A percentile compares a stretch with the other conserved stretches of the same genome.
Evolutionary conservation across 192 early-diverging fungal species (phyloP).

Genomic region (Podila horticola): DNA sequence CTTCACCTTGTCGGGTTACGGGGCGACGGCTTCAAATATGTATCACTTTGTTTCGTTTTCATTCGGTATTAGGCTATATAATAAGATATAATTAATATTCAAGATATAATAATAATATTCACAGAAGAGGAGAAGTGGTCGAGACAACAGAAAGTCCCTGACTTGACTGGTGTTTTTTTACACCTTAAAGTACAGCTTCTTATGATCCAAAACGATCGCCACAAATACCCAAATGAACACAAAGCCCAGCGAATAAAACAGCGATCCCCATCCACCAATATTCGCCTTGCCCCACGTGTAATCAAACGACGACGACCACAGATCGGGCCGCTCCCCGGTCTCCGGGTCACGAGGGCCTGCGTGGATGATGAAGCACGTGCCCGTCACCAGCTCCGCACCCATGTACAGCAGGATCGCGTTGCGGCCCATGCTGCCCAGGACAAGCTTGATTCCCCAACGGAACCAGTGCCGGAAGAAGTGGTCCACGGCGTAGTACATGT

Average conservation of each 20-base stretch:
- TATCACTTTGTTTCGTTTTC: too few relatives aligned
- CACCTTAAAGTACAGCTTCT: constrained; percentile 52
- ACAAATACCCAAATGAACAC: constrained; percentile 20
- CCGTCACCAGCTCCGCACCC: constrained; percentile 42
- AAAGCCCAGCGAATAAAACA: constrained; percentile 44
- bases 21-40: too few relatives aligned
- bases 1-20: too few relatives aligned
- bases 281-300: constrained; percentile 37
- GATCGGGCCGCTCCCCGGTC: constrained; percentile 13
- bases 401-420: constrained; percentile 64
- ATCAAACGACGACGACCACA: constrained; percentile 16
- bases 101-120: too few relatives aligned
- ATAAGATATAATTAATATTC: too few relatives aligned
- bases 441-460: constrained; percentile 16
- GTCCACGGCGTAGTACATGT: constrained; percentile 23
- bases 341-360: constrained; percentile 20
- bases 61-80: too few relatives aligned
- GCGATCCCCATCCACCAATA: constrained; percentile 38
- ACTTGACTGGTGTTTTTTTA: neutral
- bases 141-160: too few relatives aligned
- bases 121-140: too few relatives aligned
- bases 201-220: constrained; percentile 49
- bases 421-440: constrained; percentile 55
- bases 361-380: constrained; percentile 40
- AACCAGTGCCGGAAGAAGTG: constrained; percentile 44